Conservation (phyloP, 768 basidiomycete genomes). For the Psilocybe cubensis region DNA sequence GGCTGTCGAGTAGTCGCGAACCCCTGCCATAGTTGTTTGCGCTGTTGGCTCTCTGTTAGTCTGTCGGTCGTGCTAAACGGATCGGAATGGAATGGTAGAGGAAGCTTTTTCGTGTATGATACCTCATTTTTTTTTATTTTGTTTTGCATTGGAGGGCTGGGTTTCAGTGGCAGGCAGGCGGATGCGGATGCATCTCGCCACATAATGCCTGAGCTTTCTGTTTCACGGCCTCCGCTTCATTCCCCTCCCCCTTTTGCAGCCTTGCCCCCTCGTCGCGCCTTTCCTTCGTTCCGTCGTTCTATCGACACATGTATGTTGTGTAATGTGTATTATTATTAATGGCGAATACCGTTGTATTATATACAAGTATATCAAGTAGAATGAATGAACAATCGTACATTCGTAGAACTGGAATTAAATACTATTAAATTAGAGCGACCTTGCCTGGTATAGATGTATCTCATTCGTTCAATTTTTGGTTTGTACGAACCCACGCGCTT, state of each 20-base stretch:
- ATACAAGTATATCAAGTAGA: background rate
- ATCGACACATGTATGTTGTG: background rate
- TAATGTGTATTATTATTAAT: background rate
- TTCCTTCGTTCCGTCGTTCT: background rate
- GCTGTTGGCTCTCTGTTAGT: too few species aligned
- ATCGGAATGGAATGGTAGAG: too few species aligned
- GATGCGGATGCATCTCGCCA: background rate
- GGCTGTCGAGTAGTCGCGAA: conserved; percentile 81
- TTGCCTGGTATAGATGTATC: too few species aligned
- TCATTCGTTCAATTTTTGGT: too few species aligned
- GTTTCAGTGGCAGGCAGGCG: background rate
- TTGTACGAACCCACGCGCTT: too few species aligned
- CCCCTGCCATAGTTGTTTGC: conserved; percentile 53
- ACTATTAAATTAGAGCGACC: too few species aligned
- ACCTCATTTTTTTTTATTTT: background rate
- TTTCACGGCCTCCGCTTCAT: background rate
- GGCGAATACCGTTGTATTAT: background rate
- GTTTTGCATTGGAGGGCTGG: background rate
- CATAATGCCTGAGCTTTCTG: background rate
- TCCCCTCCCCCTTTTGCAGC: background rate
- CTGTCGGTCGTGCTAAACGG: too few species aligned
- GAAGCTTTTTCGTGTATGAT: background rate
- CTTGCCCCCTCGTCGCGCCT: background rate
- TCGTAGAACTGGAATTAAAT: too few species aligned
- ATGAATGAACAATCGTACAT: too few species aligned